Conservation (phyloP, 495 filamentous ascomycete genomes). For the Aspergillus nanangensis region DNA sequence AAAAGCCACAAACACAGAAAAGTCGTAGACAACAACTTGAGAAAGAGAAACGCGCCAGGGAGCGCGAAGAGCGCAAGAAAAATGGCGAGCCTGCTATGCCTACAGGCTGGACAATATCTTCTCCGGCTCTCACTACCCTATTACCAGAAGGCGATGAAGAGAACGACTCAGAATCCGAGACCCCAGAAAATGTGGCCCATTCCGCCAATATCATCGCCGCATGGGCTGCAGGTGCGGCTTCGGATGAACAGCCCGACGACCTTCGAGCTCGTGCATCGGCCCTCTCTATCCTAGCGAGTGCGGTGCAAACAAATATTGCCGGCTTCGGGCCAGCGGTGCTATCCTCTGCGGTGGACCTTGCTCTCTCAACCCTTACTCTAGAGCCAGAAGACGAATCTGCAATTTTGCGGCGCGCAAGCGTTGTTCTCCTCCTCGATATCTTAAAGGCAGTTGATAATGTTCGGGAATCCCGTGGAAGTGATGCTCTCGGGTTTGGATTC, state of each 20-base stretch:
- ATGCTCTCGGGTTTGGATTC: conserved; percentile 56
- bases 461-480: conserved; percentile 39
- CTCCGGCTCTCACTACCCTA: conserved; percentile 5
- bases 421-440: conserved; percentile 62
- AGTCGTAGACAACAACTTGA: conserved; percentile 44
- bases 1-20: conserved; percentile 50
- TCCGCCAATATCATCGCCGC: conserved; percentile 63
- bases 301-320: conserved; percentile 61
- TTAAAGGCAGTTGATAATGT: conserved; percentile 60
- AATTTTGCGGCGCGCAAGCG: conserved; percentile 70
- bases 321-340: conserved; percentile 54
- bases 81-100: conserved; percentile 23
- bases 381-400: conserved; percentile 60
- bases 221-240: conserved; percentile 64
- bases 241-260: conserved; percentile 58
- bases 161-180: conserved; percentile 37
- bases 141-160: conserved; percentile 21
- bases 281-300: conserved; percentile 63
- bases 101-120: conserved; percentile 29
- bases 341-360: conserved; percentile 59
- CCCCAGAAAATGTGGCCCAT: conserved; percentile 47
- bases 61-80: conserved; percentile 39
- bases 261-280: conserved; percentile 74
- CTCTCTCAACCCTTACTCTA: conserved; percentile 59
- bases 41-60: conserved; percentile 38